Conservation (phyloP, 257 asterid species). For the Fraxinus pennsylvanica region DNA sequence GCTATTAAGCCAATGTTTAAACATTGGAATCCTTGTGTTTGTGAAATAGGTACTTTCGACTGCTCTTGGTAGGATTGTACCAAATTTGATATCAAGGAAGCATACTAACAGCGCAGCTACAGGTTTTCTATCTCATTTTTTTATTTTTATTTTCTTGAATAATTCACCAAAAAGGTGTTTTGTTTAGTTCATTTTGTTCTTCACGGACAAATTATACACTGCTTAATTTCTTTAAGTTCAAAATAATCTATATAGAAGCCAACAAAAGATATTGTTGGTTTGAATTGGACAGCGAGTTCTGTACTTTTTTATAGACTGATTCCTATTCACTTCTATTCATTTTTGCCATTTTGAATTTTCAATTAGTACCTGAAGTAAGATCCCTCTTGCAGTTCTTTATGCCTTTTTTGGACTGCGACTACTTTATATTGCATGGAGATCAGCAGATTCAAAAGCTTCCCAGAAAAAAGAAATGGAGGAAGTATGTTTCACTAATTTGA, state of each 20-base stretch:
- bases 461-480: constrained; percentile 95
- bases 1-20: neutral
- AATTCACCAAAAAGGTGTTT: neutral
- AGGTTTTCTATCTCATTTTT: constrained; percentile 38
- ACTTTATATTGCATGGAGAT: constrained; percentile 92
- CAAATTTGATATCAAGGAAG: constrained; percentile 93
- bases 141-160: neutral
- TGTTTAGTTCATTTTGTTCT: neutral
- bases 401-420: constrained; percentile 87
- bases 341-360: constrained; percentile 1
- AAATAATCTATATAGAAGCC: neutral
- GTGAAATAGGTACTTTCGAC: constrained; percentile 75
- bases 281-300: neutral
- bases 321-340: neutral
- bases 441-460: constrained; percentile 92
- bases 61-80: constrained; percentile 97
- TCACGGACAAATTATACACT: neutral
- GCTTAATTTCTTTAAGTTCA: neutral
- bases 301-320: constrained; percentile 14
- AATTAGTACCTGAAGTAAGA: constrained; percentile 17
- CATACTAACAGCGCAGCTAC: constrained; percentile 96
- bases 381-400: constrained; percentile 75
- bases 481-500: constrained; percentile 45
- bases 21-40: constrained; percentile 21
- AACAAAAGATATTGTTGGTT: neutral